These are phyloP conservation scores for Canavalia gladiata DNA, from an alignment of 306 rosid genomes.

Conservation along the genomic window DNA sequence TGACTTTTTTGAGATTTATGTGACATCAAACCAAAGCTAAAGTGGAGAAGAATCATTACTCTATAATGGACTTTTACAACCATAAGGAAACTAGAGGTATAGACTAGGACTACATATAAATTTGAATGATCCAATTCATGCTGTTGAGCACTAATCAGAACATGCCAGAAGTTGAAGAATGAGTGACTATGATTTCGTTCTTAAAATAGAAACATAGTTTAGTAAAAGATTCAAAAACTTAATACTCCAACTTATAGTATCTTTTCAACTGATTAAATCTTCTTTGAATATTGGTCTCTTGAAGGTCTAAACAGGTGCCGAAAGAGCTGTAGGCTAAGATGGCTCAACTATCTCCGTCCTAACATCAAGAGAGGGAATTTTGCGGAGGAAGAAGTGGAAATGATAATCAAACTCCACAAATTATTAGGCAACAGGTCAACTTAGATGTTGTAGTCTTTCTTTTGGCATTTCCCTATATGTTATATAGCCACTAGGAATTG, in stretches of 20 bases:
- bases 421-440: slow-evolving; percentile 68
- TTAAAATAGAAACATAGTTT: not conserved
- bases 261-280: slow-evolving; percentile 8
- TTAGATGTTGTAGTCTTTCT: not conserved
- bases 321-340: slow-evolving; percentile 73
- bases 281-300: slow-evolving; percentile 4
- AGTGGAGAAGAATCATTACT: not conserved
- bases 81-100: not conserved
- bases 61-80: not conserved
- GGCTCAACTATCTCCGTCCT: slow-evolving; percentile 76
- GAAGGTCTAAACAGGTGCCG: slow-evolving; percentile 72
- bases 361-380: slow-evolving; percentile 71
- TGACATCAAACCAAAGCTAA: not conserved
- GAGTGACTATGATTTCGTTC: not conserved
- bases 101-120: not conserved
- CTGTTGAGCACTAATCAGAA: not conserved
- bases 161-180: slow-evolving; percentile 1
- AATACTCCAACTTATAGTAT: not conserved
- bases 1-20: not conserved
- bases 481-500: not conserved
- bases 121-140: no score
- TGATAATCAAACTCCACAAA: slow-evolving; percentile 69
- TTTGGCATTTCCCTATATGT: not conserved
- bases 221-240: not conserved
- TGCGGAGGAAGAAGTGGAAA: slow-evolving; percentile 65